A percentile compares a stretch with the other conserved stretches of the same genome.
Evolutionary conservation across 2,329 filamentous ascomycete genomes (phyloP).

Genomic region (Calonectria crousiana): DNA sequence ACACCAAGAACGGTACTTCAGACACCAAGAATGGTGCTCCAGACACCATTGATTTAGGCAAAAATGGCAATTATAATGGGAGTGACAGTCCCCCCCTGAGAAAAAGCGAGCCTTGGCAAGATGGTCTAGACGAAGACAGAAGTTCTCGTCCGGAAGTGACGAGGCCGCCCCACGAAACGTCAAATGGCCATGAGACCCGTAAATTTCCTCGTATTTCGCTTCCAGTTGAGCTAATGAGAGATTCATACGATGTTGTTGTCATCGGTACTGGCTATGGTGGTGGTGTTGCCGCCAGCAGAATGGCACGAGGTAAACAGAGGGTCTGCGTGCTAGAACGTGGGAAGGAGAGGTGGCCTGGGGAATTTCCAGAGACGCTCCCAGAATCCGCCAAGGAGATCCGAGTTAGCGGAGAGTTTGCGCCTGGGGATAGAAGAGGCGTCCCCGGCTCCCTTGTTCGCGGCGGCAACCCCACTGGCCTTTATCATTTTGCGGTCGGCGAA

Average conservation of each 20-base stretch:
- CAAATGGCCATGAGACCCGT: not conserved
- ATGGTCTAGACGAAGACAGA: not conserved
- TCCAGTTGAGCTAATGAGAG: conserved; percentile 67
- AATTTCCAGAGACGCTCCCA: conserved; percentile 65
- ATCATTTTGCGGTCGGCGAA: conserved; percentile 72
- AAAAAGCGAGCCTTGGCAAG: not conserved
- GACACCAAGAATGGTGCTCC: not conserved
- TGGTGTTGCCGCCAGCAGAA: conserved; percentile 73
- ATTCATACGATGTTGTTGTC: conserved; percentile 73
- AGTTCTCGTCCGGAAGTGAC: not conserved
- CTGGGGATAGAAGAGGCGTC: conserved; percentile 29
- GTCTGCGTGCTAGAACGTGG: conserved; percentile 76
- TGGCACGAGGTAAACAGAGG: conserved; percentile 67
- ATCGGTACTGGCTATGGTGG: conserved; percentile 79
- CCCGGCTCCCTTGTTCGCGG: conserved; percentile 46
- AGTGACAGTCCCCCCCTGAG: not conserved
- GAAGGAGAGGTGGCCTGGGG: conserved; percentile 74
- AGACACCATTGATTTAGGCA: not conserved
- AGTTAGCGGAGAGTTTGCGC: conserved; percentile 63
- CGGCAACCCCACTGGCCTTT: conserved; percentile 71
- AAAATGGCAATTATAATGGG: not conserved
- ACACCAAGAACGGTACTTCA: not conserved
- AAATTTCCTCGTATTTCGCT: conserved; percentile 67
- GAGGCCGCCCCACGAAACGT: not conserved
- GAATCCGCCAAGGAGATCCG: conserved; percentile 66